Conservation (phyloP, 2,329 filamentous ascomycete species). For the Escovopsis weberi region DNA sequence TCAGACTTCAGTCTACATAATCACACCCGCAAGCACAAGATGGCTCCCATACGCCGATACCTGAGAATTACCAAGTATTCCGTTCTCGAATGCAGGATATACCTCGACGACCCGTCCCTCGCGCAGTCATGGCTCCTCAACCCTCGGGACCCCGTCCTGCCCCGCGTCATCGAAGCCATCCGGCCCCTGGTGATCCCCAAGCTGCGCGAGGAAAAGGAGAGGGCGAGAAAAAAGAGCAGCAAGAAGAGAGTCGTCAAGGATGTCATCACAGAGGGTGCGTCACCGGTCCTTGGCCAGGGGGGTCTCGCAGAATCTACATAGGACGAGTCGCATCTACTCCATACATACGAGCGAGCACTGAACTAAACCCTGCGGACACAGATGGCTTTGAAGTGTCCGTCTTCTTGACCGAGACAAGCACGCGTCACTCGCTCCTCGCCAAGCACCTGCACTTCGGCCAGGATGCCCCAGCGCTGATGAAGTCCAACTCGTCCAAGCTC, state of each 20-base stretch:
- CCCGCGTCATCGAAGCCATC: conserved; percentile 71
- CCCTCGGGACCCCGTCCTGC: conserved; percentile 59
- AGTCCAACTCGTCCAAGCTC: conserved; percentile 48
- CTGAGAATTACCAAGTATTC: conserved; percentile 85
- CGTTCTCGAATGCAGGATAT: conserved; percentile 92
- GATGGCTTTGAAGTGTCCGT: conserved; percentile 95
- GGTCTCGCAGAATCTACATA: no score
- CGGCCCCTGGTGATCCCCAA: conserved; percentile 82
- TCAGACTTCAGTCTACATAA: background rate
- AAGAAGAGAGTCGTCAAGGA: conserved; percentile 80
- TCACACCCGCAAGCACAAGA: conserved; percentile 20
- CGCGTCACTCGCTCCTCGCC: conserved; percentile 70
- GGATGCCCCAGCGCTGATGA: conserved; percentile 35
- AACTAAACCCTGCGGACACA: conserved; percentile 19
- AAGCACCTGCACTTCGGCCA: conserved; percentile 69
- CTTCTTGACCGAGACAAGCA: conserved; percentile 76
- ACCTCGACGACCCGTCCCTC: conserved; percentile 80
- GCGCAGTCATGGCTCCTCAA: conserved; percentile 73
- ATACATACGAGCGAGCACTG: no score
- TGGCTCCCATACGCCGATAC: conserved; percentile 83
- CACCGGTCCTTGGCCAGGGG: no score
- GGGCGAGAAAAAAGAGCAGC: conserved; percentile 43
- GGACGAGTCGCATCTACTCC: background rate
- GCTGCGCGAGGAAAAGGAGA: conserved; percentile 67
- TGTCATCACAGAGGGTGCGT: conserved; percentile 60